Percentiles rank a stretch among this genome's conserved stretches.
These are phyloP conservation scores for Alnus rubra DNA, from an alignment of 306 rosid species.

Conservation along the genomic window DNA sequence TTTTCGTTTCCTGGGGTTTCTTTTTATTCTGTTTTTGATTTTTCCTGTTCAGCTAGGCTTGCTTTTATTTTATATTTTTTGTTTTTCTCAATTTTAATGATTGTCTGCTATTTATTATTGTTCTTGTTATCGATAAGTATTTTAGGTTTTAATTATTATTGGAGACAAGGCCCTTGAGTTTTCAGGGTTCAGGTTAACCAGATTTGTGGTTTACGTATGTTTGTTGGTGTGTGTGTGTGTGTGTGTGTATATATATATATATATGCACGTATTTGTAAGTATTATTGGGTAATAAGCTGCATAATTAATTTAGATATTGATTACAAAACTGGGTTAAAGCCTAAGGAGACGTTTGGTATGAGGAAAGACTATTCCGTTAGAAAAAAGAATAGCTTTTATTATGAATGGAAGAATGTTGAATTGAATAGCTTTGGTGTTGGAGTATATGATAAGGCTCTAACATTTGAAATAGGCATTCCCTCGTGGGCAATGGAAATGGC, in stretches of 20 bases:
- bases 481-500: too few species aligned
- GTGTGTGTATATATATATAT: too few species aligned
- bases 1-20: neutral
- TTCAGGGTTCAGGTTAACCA: conserved; percentile 1
- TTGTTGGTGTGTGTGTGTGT: neutral
- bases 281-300: neutral
- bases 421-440: too few species aligned
- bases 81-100: neutral
- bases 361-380: too few species aligned
- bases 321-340: neutral
- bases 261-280: neutral
- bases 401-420: too few species aligned
- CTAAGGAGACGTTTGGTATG: too few species aligned
- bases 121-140: neutral
- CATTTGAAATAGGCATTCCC: too few species aligned
- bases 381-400: too few species aligned
- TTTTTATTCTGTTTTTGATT: conserved; percentile 14
- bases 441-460: too few species aligned
- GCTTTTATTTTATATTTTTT: neutral
- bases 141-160: neutral
- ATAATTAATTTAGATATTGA: neutral
- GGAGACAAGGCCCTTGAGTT: neutral
- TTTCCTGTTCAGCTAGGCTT: conserved; percentile 11
- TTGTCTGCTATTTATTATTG: conserved; percentile 11
- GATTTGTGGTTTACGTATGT: neutral